These are phyloP conservation scores for Penicillium sp. DNA, from an alignment of 2,329 filamentous ascomycete genomes.

Conservation along the genomic window DNA sequence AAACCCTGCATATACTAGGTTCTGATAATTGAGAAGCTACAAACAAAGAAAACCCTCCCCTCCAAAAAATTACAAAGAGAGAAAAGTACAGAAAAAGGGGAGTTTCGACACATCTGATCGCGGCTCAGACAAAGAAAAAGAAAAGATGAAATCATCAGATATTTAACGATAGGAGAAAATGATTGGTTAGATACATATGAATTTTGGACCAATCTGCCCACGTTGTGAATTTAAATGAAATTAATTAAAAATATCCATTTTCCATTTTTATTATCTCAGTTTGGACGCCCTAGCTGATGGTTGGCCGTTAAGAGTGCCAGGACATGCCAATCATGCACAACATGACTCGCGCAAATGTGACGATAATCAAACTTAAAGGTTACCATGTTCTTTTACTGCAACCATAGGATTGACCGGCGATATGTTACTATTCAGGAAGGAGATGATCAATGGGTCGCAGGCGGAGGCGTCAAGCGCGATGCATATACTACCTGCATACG, in stretches of 20 bases:
- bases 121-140: conserved; percentile 9
- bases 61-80: not conserved
- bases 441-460: not conserved
- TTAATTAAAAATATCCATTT: not conserved
- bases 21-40: not conserved
- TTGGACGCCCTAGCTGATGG: not conserved
- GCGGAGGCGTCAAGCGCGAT: not conserved
- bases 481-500: not conserved
- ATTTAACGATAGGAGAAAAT: not conserved
- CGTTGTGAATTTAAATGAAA: not conserved
- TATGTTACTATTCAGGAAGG: not conserved
- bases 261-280: too few species aligned
- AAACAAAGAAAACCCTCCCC: not conserved
- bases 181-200: not conserved
- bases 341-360: conserved; percentile 10
- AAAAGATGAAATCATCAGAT: not conserved
- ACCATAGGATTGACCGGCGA: not conserved
- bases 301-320: not conserved
- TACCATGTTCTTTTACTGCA: not conserved
- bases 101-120: conserved; percentile 9
- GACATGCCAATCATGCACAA: conserved; percentile 1
- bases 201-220: conserved; percentile 12
- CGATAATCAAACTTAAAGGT: not conserved
- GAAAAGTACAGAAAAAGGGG: not conserved
- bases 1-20: not conserved